Evolutionary conservation across 2,329 filamentous ascomycete species (phyloP).

Genomic region (Lachnellula occidentalis): DNA sequence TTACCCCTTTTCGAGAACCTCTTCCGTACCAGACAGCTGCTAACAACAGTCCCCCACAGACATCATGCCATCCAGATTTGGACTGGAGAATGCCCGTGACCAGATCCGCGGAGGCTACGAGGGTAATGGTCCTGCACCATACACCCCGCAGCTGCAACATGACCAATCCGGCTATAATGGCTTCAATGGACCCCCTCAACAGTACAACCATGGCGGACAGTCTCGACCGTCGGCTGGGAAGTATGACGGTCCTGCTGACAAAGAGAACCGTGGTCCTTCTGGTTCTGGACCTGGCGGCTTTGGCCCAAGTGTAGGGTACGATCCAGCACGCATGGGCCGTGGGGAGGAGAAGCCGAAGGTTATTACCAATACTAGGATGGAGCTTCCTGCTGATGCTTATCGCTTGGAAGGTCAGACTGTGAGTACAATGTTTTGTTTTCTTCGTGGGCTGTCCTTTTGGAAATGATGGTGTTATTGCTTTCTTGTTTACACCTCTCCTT

Average conservation of each 20-base stretch:
- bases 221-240: not conserved
- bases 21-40: too few species aligned
- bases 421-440: not conserved
- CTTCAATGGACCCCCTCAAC: too few species aligned
- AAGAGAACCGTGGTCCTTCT: not conserved
- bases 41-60: too few species aligned
- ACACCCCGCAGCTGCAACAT: not conserved
- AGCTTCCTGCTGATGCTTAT: not conserved
- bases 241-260: not conserved
- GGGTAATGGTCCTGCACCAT: not conserved
- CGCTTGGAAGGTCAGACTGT: not conserved
- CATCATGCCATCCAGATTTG: not conserved
- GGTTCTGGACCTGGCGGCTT: not conserved
- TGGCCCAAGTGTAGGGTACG: conserved; percentile 32
- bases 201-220: too few species aligned
- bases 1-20: too few species aligned
- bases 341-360: conserved; percentile 9
- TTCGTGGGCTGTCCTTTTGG: not conserved
- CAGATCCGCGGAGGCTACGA: not conserved
- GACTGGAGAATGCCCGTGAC: not conserved
- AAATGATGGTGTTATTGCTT: not conserved
- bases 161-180: not conserved
- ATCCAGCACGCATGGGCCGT: conserved; percentile 33
- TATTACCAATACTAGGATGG: conserved; percentile 24
- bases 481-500: not conserved